Base-by-base conservation (phyloP, 768 basidiomycete genomes). In the Boletus vermiculosoides region DNA sequence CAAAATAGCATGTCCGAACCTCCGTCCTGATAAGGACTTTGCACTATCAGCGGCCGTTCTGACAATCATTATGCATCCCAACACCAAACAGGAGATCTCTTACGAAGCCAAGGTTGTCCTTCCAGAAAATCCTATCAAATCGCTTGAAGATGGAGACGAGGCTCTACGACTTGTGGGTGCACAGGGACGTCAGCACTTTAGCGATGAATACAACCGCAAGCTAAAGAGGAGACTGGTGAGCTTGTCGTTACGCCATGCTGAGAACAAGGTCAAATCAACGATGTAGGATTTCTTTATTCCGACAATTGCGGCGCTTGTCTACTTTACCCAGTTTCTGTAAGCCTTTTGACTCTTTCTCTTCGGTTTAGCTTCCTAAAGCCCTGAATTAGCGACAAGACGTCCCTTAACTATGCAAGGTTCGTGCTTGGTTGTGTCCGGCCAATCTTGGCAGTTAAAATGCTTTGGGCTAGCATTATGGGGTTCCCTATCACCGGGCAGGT, bases 151-250 rank as follows among this genome's bases (percentile, higher is more conserved):
- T 41, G 83, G 80, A n/a, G 83, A 85, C 61, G 85, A 85, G 63
- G 85, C 85, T 6, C 74, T 86, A 20, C 46, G 46, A 30, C 30
- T 47, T 13, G 46, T 47, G 16, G 13, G 83, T 10, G 70, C 73
- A 9, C 78, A 80, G 59, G 72, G 80, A 30, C 74, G 75, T 12
- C 63, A 68, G 15, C 69, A 79, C 44, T 86, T 85, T 65, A 83
- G 76, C 49, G 83, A 85, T 34, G 84, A 84, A 59, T 84, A 84
- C 60, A 84, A 85, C 64, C 65, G 57, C 39, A 80, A 74, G 39
- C 39, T 40, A 11, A 40, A 11, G 18, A 18, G 18, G 20, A 40
- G 11, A 40, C n/a, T 40, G 39, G 39, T 40, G 39, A 40, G 39
- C 9, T 20, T 3, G n/a, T 40, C 20, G 10, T 20, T n/a, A 40